phyloP scores from a whole-genome alignment of 345 rosid genomes.

The Pelargonium nanum region DNA sequence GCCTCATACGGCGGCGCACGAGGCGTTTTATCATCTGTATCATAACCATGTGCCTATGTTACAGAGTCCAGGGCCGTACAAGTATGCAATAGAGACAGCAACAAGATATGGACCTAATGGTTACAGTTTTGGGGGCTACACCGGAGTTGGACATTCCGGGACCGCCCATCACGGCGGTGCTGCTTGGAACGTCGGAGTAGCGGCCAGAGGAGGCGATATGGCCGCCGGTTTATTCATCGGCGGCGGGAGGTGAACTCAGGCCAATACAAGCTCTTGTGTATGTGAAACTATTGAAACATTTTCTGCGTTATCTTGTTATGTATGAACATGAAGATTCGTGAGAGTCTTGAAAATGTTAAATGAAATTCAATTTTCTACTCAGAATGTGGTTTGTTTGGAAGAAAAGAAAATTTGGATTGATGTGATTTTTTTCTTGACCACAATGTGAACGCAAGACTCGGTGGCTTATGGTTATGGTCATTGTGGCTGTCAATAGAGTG shows the following conservation, averaged over 20 bases:
- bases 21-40: slow-evolving; percentile 1
- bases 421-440: background rate
- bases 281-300: no score
- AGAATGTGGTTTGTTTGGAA: background rate
- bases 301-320: background rate
- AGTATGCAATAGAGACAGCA: slow-evolving; percentile 12
- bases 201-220: background rate
- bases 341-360: background rate
- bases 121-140: no score
- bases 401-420: background rate
- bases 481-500: no score
- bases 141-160: background rate
- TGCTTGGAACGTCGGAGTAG: no score
- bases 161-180: background rate
- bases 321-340: background rate
- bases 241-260: background rate
- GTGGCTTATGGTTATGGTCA: background rate
- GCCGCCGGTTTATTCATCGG: background rate
- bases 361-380: background rate
- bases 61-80: slow-evolving; percentile 5
- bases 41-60: background rate
- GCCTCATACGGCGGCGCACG: background rate
- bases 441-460: background rate
- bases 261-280: background rate
- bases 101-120: no score